These are phyloP conservation scores for Schwanniomyces polymorphus DNA, from an alignment of 805 yeast genomes.

Conservation along the genomic window DNA sequence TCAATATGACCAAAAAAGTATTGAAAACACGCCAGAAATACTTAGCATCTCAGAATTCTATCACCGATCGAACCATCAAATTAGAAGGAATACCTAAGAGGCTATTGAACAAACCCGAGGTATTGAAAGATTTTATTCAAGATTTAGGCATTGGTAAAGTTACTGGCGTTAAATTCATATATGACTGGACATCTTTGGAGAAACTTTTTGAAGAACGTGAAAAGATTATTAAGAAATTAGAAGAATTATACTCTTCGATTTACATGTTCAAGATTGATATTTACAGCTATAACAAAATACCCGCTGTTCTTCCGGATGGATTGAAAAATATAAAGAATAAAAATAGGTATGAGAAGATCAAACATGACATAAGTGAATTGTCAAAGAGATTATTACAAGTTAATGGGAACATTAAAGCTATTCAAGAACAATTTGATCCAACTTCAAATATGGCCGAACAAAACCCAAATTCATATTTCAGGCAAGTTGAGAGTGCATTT, in stretches of 20 bases:
- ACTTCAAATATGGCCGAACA: slow-evolving; percentile 22
- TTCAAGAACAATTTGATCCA: slow-evolving; percentile 32
- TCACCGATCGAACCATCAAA: slow-evolving; percentile 59
- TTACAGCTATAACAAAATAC: slow-evolving; percentile 30
- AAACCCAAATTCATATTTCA: slow-evolving; percentile 28
- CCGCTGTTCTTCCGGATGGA: slow-evolving; percentile 28
- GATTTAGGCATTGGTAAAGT: slow-evolving; percentile 57
- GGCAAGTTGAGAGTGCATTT: slow-evolving; percentile 46
- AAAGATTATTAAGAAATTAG: slow-evolving; percentile 33
- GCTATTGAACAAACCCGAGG: slow-evolving; percentile 40
- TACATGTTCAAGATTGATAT: slow-evolving; percentile 45
- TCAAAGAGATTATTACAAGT: slow-evolving; percentile 33
- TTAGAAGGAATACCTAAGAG: slow-evolving; percentile 54
- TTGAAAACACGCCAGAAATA: slow-evolving; percentile 55
- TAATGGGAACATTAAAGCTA: slow-evolving; percentile 37
- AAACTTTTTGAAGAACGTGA: slow-evolving; percentile 34
- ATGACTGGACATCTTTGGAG: slow-evolving; percentile 45
- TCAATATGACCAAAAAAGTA: slow-evolving; percentile 48
- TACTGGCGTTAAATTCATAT: slow-evolving; percentile 48
- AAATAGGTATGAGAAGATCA: slow-evolving; percentile 14
- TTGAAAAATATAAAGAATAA: not conserved
- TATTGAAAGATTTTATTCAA: slow-evolving; percentile 51
- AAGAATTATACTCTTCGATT: slow-evolving; percentile 38
- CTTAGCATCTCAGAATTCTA: slow-evolving; percentile 57
- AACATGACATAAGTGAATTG: slow-evolving; percentile 30